Evolutionary conservation across 2,329 filamentous ascomycete species (phyloP), one percentile per base, ranked within the genome.

Genomic region (Ceratocystis alfenasii): DNA sequence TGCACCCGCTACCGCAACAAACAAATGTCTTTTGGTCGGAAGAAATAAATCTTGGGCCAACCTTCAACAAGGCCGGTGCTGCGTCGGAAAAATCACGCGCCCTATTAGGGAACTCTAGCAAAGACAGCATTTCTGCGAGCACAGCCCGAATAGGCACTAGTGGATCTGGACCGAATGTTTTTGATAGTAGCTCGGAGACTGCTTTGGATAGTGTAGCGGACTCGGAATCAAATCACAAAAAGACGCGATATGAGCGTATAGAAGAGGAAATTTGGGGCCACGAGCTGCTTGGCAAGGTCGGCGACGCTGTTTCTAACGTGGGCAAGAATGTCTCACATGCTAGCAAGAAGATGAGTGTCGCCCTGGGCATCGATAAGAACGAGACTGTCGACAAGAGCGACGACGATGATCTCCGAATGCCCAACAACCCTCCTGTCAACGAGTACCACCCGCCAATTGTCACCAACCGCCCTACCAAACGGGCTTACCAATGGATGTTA

Each of bases 1-100:
- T 85, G 63, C 91, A 96, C 71, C 91, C 88, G 1, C 84, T 85
- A 57, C 89, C 90, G 0, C 94, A 90, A 71, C 87, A 86, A 72
- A 95, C 90, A 33, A 96, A 96, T 72, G 87, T 87, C 12, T 90
- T 89, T 76, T 96, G 92, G 92, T 79, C 82, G 41, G 88, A 94
- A 72, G 92, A 96, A 75, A 95, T 96, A 70, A 80, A 80, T 69
- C 81, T 92, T 76, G 92, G 92, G 0, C 92, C 92, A 1, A 85
- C 83, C 2, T 81, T 88, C 45, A 86, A 86, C 41, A 86, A 86
- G 71, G 81, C 86, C n/a, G 74, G 74, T 59, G 67, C 66, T 20
- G 63, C 72, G 3, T 73, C 75, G 8, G 73, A 74, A 44, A 67
- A 65, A 59, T 64, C 45, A 17, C 60, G 65, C 17, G 48, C 36